These are phyloP conservation scores for Vairimorpha apis DNA, from an alignment of 371 early-diverging fungal species.

Conservation along the genomic window DNA sequence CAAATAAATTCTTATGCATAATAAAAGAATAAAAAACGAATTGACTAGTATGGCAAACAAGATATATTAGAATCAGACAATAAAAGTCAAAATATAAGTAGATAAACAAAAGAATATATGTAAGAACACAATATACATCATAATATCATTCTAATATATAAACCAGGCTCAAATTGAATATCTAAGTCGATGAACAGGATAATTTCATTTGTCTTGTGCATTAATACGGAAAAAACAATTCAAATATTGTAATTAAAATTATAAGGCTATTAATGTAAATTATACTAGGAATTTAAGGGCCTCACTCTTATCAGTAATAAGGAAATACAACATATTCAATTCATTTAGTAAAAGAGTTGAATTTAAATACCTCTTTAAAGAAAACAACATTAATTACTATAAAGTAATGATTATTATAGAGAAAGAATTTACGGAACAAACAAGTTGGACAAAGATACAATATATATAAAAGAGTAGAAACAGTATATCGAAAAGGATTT, in stretches of 20 bases:
- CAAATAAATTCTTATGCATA: neutral
- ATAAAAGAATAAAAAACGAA: neutral
- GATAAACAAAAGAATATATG: neutral
- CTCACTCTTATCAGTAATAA: too few relatives aligned
- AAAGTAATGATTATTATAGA: too few relatives aligned
- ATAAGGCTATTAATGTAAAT: too few relatives aligned
- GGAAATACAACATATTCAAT: too few relatives aligned
- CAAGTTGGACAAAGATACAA: too few relatives aligned
- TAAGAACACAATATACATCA: neutral
- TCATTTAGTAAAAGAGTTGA: too few relatives aligned
- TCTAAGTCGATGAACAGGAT: neutral
- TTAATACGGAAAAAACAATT: neutral
- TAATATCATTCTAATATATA: neutral
- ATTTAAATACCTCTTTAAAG: too few relatives aligned
- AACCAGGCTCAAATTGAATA: neutral
- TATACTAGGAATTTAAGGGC: too few relatives aligned
- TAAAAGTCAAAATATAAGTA: constrained; percentile 10
- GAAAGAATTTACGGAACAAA: too few relatives aligned
- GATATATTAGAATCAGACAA: neutral
- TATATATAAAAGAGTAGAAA: too few relatives aligned
- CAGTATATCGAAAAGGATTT: neutral
- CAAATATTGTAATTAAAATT: too few relatives aligned
- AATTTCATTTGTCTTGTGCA: neutral
- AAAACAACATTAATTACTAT: too few relatives aligned
- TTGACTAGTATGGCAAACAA: neutral